phyloP scores from a whole-genome alignment of 2,329 filamentous ascomycete genomes.

The Colletotrichum orchidophilum region DNA sequence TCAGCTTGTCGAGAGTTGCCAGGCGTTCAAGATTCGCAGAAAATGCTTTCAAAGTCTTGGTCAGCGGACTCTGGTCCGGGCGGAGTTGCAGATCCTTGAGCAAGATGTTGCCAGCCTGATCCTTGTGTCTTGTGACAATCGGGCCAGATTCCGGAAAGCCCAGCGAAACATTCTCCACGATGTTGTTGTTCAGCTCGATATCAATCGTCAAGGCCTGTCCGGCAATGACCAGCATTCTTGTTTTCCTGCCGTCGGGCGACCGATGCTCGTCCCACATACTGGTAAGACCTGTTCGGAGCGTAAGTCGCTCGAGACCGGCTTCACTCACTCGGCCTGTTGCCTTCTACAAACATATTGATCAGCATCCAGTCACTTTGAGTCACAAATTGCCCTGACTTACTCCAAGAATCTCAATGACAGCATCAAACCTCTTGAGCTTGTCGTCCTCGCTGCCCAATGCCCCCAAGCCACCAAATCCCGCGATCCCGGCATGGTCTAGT shows the following conservation, averaged over 20 bases:
- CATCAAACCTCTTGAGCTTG: constrained; percentile 62
- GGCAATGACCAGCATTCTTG: constrained; percentile 68
- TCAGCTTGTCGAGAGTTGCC: constrained; percentile 76
- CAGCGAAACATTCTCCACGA: constrained; percentile 70
- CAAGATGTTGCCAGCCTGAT: constrained; percentile 72
- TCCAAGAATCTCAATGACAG: constrained; percentile 59
- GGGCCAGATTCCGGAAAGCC: constrained; percentile 68
- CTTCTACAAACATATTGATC: constrained; percentile 10
- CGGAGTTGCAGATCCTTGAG: constrained; percentile 69
- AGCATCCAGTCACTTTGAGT: constrained; percentile 37
- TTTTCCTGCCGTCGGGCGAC: constrained; percentile 57
- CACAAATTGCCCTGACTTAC: constrained; percentile 50
- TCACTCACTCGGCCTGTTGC: constrained; percentile 74
- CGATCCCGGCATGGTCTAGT: constrained; percentile 61
- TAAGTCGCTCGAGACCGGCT: constrained; percentile 77
- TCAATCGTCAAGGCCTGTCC: constrained; percentile 69
- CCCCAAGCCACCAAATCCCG: constrained; percentile 51
- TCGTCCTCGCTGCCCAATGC: constrained; percentile 61
- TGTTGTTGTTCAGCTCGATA: constrained; percentile 68
- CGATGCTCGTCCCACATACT: constrained; percentile 66
- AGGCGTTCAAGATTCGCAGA: constrained; percentile 76
- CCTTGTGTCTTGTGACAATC: constrained; percentile 67
- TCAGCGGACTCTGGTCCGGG: constrained; percentile 70
- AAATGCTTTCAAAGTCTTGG: constrained; percentile 76
- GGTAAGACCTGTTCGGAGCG: constrained; percentile 73